A percentile compares a stretch with the other conserved stretches of the same genome.
Conservation (phyloP, 805 yeast species). For the Wickerhamomyces sydowiorum region DNA sequence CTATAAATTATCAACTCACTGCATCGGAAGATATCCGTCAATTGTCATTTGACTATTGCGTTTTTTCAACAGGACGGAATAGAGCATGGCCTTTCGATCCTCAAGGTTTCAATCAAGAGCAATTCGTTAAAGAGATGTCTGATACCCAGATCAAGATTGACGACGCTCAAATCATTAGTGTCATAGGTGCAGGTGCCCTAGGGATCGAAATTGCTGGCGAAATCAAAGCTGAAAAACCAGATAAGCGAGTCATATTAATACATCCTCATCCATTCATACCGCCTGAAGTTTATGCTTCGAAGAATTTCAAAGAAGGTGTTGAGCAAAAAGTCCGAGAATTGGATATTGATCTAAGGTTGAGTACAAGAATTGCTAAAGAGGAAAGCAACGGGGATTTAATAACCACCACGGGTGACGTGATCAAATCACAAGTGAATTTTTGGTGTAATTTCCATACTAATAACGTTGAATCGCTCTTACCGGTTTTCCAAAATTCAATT, state of each 20-base stretch:
- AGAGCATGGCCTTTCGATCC: constrained; percentile 53
- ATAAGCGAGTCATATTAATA: constrained; percentile 31
- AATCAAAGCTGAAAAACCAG: constrained; percentile 31
- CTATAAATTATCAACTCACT: constrained; percentile 11
- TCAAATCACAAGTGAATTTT: constrained; percentile 27
- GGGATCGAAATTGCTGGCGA: constrained; percentile 49
- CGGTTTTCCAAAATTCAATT: constrained; percentile 18
- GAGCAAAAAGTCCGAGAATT: constrained; percentile 9
- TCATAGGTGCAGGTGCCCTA: constrained; percentile 48
- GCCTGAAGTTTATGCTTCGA: constrained; percentile 27
- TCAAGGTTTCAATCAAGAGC: constrained; percentile 30
- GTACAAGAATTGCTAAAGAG: constrained; percentile 26
- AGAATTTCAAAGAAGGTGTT: constrained; percentile 14
- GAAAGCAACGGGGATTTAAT: constrained; percentile 16
- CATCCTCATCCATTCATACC: constrained; percentile 39
- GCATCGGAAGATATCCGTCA: constrained; percentile 16
- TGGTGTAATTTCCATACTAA: constrained; percentile 33
- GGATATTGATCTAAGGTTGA: constrained; percentile 23
- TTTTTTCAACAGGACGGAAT: constrained; percentile 44
- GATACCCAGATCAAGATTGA: constrained; percentile 27
- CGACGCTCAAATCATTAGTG: constrained; percentile 31
- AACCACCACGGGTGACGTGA: constrained; percentile 21
- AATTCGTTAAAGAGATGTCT: constrained; percentile 38
- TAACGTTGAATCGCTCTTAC: constrained; percentile 26
- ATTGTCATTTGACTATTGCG: constrained; percentile 39